phyloP scores from a whole-genome alignment of 768 basidiomycete species.

The Xerocomellus amylosporus region DNA sequence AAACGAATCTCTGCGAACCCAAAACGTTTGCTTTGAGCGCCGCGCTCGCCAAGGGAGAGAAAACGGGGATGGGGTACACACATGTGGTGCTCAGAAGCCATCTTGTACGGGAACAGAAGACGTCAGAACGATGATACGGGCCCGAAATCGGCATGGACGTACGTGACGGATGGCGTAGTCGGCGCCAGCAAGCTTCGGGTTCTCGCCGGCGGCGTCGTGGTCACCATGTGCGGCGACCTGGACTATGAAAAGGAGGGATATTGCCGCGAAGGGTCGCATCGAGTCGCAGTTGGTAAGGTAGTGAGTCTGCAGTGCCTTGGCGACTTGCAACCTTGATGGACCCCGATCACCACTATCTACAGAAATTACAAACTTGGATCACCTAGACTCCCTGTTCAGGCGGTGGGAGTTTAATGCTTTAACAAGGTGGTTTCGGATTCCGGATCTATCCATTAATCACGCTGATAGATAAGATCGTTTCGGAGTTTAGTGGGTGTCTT shows the following conservation, averaged over 20 bases:
- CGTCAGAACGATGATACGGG: conserved; percentile 8
- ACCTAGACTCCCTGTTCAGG: no score
- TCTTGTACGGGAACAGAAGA: conserved; percentile 50
- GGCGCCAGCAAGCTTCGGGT: conserved; percentile 45
- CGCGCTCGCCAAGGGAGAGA: background rate
- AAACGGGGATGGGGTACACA: conserved; percentile 31
- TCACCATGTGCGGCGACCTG: conserved; percentile 56
- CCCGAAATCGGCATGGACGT: conserved; percentile 38
- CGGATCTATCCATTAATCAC: no score
- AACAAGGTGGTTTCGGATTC: no score
- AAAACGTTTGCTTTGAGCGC: background rate
- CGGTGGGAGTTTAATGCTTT: no score
- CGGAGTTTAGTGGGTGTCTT: no score
- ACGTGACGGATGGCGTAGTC: conserved; percentile 90
- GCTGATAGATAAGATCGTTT: no score
- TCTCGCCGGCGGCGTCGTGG: conserved; percentile 55
- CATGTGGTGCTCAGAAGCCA: conserved; percentile 90
- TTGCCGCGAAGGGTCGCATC: conserved; percentile 50
- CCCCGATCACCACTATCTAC: conserved; percentile 20
- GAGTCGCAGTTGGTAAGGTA: conserved; percentile 14
- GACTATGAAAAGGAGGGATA: conserved; percentile 36
- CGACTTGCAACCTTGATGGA: background rate
- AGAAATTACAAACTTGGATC: no score
- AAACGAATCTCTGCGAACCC: conserved; percentile 65
- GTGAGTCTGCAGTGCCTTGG: background rate